Base-by-base conservation (phyloP, 1,284 basidiomycete genomes). In the Trametes sp. region DNA sequence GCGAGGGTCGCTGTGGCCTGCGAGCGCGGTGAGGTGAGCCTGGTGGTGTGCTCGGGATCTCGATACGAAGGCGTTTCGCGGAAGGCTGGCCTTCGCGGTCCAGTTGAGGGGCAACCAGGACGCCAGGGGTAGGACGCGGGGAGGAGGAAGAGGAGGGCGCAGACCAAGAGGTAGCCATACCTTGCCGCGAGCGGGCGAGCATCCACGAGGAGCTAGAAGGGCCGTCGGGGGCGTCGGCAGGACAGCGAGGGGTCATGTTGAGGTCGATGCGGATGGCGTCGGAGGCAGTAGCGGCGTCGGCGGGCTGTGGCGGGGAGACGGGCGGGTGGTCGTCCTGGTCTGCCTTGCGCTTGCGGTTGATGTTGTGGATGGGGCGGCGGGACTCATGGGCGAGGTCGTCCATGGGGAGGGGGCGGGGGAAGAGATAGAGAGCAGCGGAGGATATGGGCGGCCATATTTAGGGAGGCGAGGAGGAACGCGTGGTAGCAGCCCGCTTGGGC, bases 311-410 rank as follows among this genome's bases (percentile, higher is more conserved):
- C 59, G 69, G 56, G 36, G 62, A 61, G 54, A 60, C 57, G 42
- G 73, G 72, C 38, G 0, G 4, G 48, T 63, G 66, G 72, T 85
- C 82, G 69, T 84, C 83, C 59, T 72, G 62, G 71, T 81, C 80
- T 14, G 84, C 80, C 75, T 88, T 87, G 72, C 86, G 83, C 73
- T 88, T 88, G 71, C 82, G 78, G 66, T 69, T 70, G 63, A 77
- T 71, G 69, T 71, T 65, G 56, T 78, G 80, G 77, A 81, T 75
- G 53, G 78, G 70, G 44, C 54, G 65, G 61, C 77, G 75, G 69
- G 75, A 75, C 65, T 80, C 75, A 72, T 81, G 79, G 71, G 81
- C 79, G 69, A 82, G 77, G 77, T 83, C 78, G 76, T 85, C 84
- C 84, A 86, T 86, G 75, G 24, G 49, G 49, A 62, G 70, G 64